Percentiles rank a stretch among this genome's conserved stretches.
Conservation (phyloP, 495 filamentous ascomycete species). For the Penicillium subrubescens region DNA sequence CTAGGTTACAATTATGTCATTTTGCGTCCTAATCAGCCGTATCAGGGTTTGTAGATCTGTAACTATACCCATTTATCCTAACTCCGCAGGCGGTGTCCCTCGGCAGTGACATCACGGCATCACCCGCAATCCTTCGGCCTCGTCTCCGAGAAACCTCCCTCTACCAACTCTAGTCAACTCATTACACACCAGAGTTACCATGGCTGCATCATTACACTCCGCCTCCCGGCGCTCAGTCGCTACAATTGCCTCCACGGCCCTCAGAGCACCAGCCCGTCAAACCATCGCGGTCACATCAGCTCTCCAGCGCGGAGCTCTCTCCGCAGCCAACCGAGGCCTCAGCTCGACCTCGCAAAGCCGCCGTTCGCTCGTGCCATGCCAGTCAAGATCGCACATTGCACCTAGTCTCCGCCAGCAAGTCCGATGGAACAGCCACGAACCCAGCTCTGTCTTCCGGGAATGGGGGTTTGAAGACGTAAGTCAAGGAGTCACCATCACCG, state of each 20-base stretch:
- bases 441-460: conserved; percentile 22
- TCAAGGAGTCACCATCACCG: neutral
- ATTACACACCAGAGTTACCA: conserved; percentile 8
- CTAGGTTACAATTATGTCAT: neutral
- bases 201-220: conserved; percentile 29
- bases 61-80: neutral
- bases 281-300: conserved; percentile 12
- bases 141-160: conserved; percentile 1
- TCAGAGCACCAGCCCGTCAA: conserved; percentile 21
- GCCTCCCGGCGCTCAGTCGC: conserved; percentile 22
- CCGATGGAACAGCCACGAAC: conserved; percentile 30
- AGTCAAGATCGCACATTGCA: neutral
- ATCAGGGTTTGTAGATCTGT: too few species aligned
- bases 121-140: conserved; percentile 2
- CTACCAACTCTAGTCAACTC: neutral
- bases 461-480: conserved; percentile 51
- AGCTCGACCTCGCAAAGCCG: conserved; percentile 10
- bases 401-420: conserved; percentile 6
- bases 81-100: conserved; percentile 25
- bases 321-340: conserved; percentile 21
- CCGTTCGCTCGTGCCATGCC: neutral
- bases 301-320: conserved; percentile 19
- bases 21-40: too few species aligned
- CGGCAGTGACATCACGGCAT: conserved; percentile 39
- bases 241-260: conserved; percentile 14